phyloP scores from a whole-genome alignment of 2,329 filamentous ascomycete species.

The Phaeosphaeriaceae sp. region DNA sequence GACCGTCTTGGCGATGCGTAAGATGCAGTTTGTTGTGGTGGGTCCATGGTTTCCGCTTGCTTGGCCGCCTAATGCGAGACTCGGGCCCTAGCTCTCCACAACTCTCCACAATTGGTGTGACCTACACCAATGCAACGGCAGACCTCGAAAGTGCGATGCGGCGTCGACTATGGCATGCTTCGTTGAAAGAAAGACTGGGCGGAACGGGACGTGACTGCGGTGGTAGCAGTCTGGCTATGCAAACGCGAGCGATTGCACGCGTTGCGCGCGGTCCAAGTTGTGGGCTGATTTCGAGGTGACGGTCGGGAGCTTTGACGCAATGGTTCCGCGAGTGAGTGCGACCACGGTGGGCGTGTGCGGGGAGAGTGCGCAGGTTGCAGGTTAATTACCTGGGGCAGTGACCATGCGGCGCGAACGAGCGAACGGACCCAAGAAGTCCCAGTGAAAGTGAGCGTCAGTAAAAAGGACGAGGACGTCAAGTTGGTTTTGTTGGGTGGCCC shows the following conservation, averaged over 20 bases:
- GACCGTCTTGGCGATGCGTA: constrained; percentile 20
- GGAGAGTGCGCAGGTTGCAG: not conserved
- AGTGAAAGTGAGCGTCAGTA: constrained; percentile 18
- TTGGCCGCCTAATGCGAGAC: constrained; percentile 5
- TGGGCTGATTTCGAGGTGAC: not conserved
- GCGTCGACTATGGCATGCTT: constrained; percentile 4
- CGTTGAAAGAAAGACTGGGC: not conserved
- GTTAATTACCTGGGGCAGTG: constrained; percentile 1
- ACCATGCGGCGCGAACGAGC: constrained; percentile 18
- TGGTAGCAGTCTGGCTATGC: not conserved
- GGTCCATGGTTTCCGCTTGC: constrained; percentile 28
- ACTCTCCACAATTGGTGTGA: constrained; percentile 1
- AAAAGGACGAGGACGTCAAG: constrained; percentile 14
- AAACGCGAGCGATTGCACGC: not conserved
- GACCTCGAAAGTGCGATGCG: not conserved
- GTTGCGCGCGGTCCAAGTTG: constrained; percentile 2
- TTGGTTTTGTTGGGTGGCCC: constrained; percentile 24
- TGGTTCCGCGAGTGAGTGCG: constrained; percentile 1
- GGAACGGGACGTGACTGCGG: not conserved
- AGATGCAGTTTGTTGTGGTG: constrained; percentile 25
- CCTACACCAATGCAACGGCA: not conserved
- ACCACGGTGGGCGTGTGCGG: constrained; percentile 1
- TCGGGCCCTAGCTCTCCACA: not conserved
- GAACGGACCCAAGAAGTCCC: constrained; percentile 20
- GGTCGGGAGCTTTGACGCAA: constrained; percentile 10